phyloP scores from a whole-genome alignment of 1,284 basidiomycete genomes.

The Phellopilus nigrolimitatus region DNA sequence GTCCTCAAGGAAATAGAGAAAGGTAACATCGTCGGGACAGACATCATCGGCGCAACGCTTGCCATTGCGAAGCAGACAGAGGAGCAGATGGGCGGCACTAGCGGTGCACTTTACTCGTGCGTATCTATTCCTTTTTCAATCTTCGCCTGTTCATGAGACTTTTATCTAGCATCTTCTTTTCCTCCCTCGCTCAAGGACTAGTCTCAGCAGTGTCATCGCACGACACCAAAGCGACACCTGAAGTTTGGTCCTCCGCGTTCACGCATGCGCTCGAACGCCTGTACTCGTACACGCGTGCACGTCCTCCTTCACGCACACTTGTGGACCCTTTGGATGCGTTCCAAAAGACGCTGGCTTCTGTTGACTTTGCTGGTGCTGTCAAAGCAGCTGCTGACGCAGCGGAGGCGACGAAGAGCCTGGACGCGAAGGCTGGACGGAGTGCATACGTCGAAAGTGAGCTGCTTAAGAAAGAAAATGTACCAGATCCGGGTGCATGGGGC shows the following conservation, averaged over 20 bases:
- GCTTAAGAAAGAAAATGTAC: conserved; percentile 63
- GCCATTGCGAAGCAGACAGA: conserved; percentile 73
- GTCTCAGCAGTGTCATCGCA: conserved; percentile 36
- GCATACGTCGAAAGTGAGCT: conserved; percentile 80
- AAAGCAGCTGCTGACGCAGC: conserved; percentile 65
- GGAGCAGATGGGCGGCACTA: conserved; percentile 89
- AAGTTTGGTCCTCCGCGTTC: conserved; percentile 63
- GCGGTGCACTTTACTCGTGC: conserved; percentile 86
- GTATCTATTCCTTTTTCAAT: conserved; percentile 27
- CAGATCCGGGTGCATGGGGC: conserved; percentile 91
- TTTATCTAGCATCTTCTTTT: conserved; percentile 74
- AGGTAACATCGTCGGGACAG: conserved; percentile 50
- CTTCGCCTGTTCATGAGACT: neutral
- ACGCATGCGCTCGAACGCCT: conserved; percentile 63
- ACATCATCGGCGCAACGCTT: conserved; percentile 63
- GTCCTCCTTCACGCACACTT: conserved; percentile 86
- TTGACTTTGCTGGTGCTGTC: conserved; percentile 45
- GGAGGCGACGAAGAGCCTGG: conserved; percentile 66
- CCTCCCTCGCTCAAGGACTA: conserved; percentile 76
- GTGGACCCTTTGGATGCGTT: conserved; percentile 91
- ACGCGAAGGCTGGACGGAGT: conserved; percentile 86
- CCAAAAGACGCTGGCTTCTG: conserved; percentile 43
- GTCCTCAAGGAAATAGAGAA: conserved; percentile 47
- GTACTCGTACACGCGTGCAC: conserved; percentile 85
- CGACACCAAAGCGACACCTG: conserved; percentile 36